These are phyloP conservation scores for Rhododendron ovatum DNA, from an alignment of 148 eudicot species.

Conservation along the genomic window DNA sequence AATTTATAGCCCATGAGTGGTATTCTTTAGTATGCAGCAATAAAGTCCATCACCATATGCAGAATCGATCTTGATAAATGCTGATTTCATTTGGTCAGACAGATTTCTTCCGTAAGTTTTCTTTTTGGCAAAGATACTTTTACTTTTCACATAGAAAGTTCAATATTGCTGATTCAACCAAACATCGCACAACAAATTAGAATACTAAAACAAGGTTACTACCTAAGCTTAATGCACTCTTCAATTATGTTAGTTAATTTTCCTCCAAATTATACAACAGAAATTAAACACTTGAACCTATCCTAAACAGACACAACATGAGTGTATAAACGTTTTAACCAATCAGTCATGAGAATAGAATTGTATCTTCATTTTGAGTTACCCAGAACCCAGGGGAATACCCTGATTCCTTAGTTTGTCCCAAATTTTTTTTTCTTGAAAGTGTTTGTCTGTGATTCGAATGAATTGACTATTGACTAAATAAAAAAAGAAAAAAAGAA, in stretches of 20 bases:
- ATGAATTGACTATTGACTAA: too few relatives aligned
- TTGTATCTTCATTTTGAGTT: too few relatives aligned
- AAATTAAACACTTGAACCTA: not conserved
- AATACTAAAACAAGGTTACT: not conserved
- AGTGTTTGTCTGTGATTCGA: too few relatives aligned
- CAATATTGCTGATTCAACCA: not conserved
- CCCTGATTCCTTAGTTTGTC: too few relatives aligned
- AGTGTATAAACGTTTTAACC: not conserved
- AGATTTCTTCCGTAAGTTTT: too few relatives aligned
- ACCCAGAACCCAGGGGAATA: too few relatives aligned
- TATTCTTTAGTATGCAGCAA: not conserved
- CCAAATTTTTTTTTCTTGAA: too few relatives aligned
- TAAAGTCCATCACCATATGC: not conserved
- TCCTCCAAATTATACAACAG: not conserved
- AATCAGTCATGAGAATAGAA: not conserved
- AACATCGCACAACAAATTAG: not conserved
- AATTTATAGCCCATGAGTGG: not conserved
- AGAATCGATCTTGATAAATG: not conserved
- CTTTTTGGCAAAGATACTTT: not conserved
- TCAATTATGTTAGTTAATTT: not conserved
- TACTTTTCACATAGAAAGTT: not conserved
- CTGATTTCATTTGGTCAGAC: not conserved
- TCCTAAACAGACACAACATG: too few relatives aligned
- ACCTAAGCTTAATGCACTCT: not conserved
- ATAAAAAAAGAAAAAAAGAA: too few relatives aligned